Conservation (phyloP, 768 basidiomycete genomes). For the Pleurotus tuoliensis region DNA sequence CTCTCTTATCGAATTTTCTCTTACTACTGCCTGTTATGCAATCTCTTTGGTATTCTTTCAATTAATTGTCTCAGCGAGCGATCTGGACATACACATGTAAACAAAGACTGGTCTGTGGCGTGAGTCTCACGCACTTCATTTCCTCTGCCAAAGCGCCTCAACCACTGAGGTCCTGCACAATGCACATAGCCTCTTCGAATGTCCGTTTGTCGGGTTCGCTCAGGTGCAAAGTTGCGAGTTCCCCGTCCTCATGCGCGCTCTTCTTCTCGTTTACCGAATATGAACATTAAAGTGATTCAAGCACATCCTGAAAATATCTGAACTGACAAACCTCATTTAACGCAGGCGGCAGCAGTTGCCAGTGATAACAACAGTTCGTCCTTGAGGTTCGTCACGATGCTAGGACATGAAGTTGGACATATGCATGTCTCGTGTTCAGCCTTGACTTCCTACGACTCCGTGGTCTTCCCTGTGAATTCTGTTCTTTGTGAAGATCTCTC, state of each 20-base stretch:
- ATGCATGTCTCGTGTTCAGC: constrained; percentile 1
- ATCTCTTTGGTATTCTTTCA: too few species aligned
- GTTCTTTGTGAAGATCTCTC: not conserved
- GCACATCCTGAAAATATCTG: not conserved
- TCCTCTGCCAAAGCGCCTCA: too few species aligned
- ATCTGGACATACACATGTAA: too few species aligned
- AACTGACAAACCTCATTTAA: not conserved
- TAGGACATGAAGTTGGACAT: not conserved
- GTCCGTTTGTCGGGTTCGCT: not conserved
- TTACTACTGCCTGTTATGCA: too few species aligned
- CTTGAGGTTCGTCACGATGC: not conserved
- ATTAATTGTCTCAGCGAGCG: too few species aligned
- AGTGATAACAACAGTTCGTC: not conserved
- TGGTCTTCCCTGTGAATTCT: not conserved
- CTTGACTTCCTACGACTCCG: not conserved
- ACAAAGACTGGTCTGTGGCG: too few species aligned
- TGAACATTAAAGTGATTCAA: not conserved
- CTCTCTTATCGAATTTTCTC: too few species aligned
- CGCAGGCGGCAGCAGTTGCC: not conserved
- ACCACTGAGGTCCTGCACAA: too few species aligned
- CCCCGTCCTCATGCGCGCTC: not conserved
- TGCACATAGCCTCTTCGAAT: too few species aligned
- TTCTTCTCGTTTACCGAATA: not conserved
- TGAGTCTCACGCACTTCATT: too few species aligned
- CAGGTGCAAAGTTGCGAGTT: not conserved